phyloP scores from a whole-genome alignment of 306 rosid species.

The Styphnolobium japonicum region DNA sequence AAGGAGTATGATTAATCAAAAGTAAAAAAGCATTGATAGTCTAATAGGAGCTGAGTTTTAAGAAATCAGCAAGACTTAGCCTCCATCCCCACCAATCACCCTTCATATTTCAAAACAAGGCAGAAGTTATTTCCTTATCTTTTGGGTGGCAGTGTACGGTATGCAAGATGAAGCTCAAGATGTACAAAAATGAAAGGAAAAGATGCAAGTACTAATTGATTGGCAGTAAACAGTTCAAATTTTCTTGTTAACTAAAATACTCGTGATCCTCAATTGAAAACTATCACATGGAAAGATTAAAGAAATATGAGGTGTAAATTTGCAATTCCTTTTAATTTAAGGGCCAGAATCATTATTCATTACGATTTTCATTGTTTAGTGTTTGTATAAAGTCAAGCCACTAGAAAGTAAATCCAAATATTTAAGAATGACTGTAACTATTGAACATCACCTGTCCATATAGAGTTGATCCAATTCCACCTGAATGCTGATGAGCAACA shows the following conservation, averaged over 20 bases:
- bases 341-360: background rate
- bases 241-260: background rate
- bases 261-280: background rate
- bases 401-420: background rate
- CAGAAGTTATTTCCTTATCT: background rate
- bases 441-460: conserved; percentile 44
- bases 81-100: background rate
- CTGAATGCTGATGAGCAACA: conserved; percentile 62
- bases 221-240: background rate
- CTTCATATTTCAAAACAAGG: background rate
- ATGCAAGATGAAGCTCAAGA: background rate
- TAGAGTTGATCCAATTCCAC: conserved; percentile 48
- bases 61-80: background rate
- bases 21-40: background rate
- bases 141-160: background rate
- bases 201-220: background rate
- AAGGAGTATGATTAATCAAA: background rate
- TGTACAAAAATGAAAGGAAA: background rate
- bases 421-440: background rate
- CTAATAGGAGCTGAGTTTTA: background rate
- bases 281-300: background rate
- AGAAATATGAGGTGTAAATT: no score
- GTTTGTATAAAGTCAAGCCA: background rate
- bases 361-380: background rate
- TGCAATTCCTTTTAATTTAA: background rate